phyloP scores from a whole-genome alignment of 2,329 filamentous ascomycete species.

The Penicillium sp. region DNA sequence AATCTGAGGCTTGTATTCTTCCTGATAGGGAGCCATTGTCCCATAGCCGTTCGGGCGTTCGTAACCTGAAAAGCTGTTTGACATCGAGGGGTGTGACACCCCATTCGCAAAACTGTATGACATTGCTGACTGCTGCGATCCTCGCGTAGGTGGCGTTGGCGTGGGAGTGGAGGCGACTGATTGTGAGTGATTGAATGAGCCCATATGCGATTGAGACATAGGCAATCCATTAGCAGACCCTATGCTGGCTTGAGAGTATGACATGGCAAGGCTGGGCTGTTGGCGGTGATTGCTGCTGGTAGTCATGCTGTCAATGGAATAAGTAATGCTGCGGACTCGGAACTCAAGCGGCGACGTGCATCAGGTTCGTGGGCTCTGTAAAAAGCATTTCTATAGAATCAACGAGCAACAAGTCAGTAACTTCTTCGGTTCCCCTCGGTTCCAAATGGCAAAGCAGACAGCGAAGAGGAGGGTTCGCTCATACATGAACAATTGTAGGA shows the following conservation, averaged over 20 bases:
- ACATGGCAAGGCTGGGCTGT: slow-evolving; percentile 30
- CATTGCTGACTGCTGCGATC: slow-evolving; percentile 40
- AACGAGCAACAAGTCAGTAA: background rate
- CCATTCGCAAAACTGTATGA: slow-evolving; percentile 39
- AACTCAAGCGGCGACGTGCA: slow-evolving; percentile 10
- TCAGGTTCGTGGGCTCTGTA: slow-evolving; percentile 1
- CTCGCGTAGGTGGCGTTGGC: slow-evolving; percentile 39
- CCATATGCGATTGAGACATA: slow-evolving; percentile 38
- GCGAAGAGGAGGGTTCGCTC: background rate
- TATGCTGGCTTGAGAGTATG: slow-evolving; percentile 37
- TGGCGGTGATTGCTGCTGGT: slow-evolving; percentile 25
- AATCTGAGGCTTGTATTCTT: slow-evolving; percentile 44
- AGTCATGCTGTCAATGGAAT: slow-evolving; percentile 24
- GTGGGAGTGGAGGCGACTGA: slow-evolving; percentile 44
- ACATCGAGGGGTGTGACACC: slow-evolving; percentile 21
- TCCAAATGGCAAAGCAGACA: background rate
- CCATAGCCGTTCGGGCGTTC: slow-evolving; percentile 40
- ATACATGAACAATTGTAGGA: background rate
- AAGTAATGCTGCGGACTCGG: background rate
- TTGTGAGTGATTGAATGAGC: slow-evolving; percentile 42
- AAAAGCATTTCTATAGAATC: background rate
- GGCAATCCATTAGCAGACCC: slow-evolving; percentile 36
- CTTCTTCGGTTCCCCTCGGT: background rate
- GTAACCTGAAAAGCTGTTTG: slow-evolving; percentile 36
- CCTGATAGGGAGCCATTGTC: slow-evolving; percentile 32